A percentile compares a stretch with the other conserved stretches of the same genome.
Conservation (phyloP, 2,329 filamentous ascomycete species). For the Hortaea werneckii region DNA sequence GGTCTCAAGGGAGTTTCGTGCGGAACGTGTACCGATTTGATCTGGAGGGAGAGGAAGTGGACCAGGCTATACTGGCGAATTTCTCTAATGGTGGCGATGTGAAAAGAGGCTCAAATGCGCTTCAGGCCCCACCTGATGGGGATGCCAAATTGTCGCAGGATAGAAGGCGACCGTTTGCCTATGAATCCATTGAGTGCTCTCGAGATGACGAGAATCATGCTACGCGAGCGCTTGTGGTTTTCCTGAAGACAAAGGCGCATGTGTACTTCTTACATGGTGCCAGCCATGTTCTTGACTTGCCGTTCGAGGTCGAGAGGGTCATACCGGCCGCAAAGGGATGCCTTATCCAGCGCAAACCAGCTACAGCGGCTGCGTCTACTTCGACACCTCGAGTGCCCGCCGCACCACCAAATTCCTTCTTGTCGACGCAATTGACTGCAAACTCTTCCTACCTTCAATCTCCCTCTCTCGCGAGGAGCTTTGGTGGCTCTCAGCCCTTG, state of each 20-base stretch:
- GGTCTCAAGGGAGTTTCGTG: conserved; percentile 78
- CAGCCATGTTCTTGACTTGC: conserved; percentile 82
- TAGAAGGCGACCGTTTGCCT: neutral
- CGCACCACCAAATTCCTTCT: conserved; percentile 74
- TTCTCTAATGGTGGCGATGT: conserved; percentile 45
- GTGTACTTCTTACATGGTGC: conserved; percentile 84
- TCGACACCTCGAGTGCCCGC: conserved; percentile 33
- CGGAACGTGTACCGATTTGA: conserved; percentile 80
- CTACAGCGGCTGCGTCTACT: conserved; percentile 32
- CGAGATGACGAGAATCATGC: neutral
- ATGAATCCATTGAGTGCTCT: neutral
- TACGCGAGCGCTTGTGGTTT: conserved; percentile 64
- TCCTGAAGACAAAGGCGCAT: conserved; percentile 86
- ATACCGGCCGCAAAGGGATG: conserved; percentile 75
- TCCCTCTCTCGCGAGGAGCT: conserved; percentile 21
- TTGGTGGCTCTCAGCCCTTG: conserved; percentile 11
- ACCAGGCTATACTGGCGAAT: conserved; percentile 75
- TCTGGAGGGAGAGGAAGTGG: conserved; percentile 73
- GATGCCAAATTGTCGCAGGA: neutral
- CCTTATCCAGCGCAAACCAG: conserved; percentile 71
- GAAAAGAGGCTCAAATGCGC: neutral
- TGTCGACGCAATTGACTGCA: conserved; percentile 52
- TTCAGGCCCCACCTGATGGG: neutral
- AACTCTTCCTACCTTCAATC: conserved; percentile 28
- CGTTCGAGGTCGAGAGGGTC: conserved; percentile 84